phyloP scores from a whole-genome alignment of 2,329 filamentous ascomycete species.

The Cadophora sp. region DNA sequence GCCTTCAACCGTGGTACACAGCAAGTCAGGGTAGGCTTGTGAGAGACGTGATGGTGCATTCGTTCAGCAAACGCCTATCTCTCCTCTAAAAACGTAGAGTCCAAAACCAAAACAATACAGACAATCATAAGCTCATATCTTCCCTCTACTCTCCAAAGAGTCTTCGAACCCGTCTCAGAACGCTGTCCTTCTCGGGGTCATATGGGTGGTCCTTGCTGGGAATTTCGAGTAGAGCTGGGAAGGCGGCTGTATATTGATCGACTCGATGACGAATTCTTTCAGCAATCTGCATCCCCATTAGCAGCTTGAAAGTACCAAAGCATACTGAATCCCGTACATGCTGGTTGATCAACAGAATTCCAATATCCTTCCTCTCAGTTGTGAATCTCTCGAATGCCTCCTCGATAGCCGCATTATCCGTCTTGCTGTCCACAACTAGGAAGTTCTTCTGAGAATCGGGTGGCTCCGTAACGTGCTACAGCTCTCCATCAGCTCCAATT shows the following conservation, averaged over 20 bases:
- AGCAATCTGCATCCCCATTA: constrained; percentile 69
- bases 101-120: constrained; percentile 2
- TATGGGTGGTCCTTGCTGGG: constrained; percentile 99
- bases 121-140: constrained; percentile 1
- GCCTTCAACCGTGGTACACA: background rate
- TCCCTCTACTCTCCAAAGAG: constrained; percentile 70
- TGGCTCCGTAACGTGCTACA: constrained; percentile 85
- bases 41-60: background rate
- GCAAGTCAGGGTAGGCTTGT: background rate
- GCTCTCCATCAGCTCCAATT: constrained; percentile 26
- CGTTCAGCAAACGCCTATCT: constrained; percentile 10
- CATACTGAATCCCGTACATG: constrained; percentile 65
- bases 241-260: constrained; percentile 91
- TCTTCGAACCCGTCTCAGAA: constrained; percentile 83
- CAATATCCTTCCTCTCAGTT: constrained; percentile 91
- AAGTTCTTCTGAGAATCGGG: constrained; percentile 97
- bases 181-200: constrained; percentile 98
- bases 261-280: constrained; percentile 91
- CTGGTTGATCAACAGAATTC: constrained; percentile 96
- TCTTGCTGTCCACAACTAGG: constrained; percentile 94
- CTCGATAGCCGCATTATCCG: constrained; percentile 86
- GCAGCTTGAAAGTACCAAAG: background rate
- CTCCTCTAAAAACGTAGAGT: constrained; percentile 2
- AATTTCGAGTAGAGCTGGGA: constrained; percentile 95
- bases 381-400: constrained; percentile 90